Conservation (phyloP, 1,284 basidiomycete species). For the Termitomyces sp. region DNA sequence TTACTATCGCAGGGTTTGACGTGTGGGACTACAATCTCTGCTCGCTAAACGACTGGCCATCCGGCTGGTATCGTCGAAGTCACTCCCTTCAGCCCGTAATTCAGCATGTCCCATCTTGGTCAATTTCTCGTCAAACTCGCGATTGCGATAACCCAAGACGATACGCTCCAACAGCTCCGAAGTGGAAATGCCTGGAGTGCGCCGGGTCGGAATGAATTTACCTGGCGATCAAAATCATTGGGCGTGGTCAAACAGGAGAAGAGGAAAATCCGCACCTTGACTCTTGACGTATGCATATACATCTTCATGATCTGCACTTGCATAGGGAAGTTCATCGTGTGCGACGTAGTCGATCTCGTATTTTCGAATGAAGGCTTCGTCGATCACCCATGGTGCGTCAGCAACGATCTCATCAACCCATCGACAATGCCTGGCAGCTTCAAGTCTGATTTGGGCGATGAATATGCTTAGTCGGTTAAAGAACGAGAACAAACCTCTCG, state of each 20-base stretch:
- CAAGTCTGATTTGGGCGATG: constrained; percentile 44
- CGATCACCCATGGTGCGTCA: constrained; percentile 93
- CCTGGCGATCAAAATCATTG: constrained; percentile 41
- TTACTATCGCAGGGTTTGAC: neutral
- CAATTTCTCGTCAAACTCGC: constrained; percentile 88
- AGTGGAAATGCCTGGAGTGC: constrained; percentile 93
- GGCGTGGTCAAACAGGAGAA: constrained; percentile 8
- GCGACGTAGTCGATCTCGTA: constrained; percentile 94
- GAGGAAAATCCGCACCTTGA: constrained; percentile 47
- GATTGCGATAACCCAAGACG: constrained; percentile 73
- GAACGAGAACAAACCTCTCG: constrained; percentile 56
- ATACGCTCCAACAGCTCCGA: constrained; percentile 90
- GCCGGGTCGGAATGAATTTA: constrained; percentile 91
- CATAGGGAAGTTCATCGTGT: constrained; percentile 89
- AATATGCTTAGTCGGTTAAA: neutral
- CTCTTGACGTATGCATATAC: constrained; percentile 83
- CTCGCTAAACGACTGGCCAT: constrained; percentile 26
- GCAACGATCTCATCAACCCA: constrained; percentile 97
- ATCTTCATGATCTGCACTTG: constrained; percentile 70
- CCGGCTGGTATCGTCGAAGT: constrained; percentile 36
- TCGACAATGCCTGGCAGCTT: constrained; percentile 87
- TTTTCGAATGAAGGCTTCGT: constrained; percentile 76
- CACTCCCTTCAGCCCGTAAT: constrained; percentile 54
- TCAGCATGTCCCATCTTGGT: constrained; percentile 79
- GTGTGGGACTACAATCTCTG: constrained; percentile 19